Evolutionary conservation across 306 rosid species (phyloP).

Genomic region (Urtica urens): DNA sequence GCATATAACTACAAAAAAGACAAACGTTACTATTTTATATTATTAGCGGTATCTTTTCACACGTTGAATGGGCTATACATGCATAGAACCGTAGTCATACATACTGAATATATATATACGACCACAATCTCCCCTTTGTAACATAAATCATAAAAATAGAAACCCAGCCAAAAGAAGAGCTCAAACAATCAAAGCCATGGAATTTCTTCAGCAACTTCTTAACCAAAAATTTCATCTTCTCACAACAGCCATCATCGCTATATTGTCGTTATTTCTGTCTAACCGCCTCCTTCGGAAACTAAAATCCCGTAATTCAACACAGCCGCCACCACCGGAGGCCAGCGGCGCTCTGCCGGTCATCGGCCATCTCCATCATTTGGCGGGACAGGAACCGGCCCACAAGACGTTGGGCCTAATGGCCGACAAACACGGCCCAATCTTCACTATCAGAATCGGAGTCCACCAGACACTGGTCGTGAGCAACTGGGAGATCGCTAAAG

Average conservation of each 20-base stretch:
- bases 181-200: too few species aligned
- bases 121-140: too few species aligned
- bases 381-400: constrained; percentile 13
- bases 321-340: constrained; percentile 19
- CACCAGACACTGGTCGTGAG: constrained; percentile 6
- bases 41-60: too few species aligned
- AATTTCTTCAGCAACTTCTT: too few species aligned
- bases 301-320: background rate
- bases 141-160: too few species aligned
- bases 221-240: too few species aligned
- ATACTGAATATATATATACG: too few species aligned
- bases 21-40: too few species aligned
- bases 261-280: background rate
- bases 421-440: constrained; percentile 19
- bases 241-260: background rate
- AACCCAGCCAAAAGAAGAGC: too few species aligned
- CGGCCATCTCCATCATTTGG: constrained; percentile 25
- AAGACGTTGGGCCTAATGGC: constrained; percentile 9
- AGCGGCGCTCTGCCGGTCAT: constrained; percentile 30
- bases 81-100: too few species aligned
- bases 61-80: too few species aligned
- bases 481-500: constrained; percentile 8
- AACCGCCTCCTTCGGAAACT: constrained; percentile 3
- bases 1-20: too few species aligned
- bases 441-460: constrained; percentile 6